Evolutionary conservation across 2,329 filamentous ascomycete species (phyloP).

Genomic region (Fusarium denticulatum): DNA sequence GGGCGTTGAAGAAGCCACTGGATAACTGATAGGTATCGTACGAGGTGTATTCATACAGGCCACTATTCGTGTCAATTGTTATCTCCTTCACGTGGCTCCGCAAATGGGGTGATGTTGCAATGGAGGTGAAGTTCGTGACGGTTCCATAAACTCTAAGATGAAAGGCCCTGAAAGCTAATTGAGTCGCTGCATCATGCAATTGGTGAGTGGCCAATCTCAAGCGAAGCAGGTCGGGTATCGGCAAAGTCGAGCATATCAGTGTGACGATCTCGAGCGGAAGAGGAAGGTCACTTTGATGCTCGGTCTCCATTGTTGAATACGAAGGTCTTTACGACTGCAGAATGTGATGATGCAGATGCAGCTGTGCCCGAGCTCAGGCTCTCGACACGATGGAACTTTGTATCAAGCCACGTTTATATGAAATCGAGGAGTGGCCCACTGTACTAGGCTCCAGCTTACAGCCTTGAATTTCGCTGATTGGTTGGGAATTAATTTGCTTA

Average conservation of each 20-base stretch:
- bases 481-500: rapidly evolving
- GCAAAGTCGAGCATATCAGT: background rate
- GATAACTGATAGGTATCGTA: background rate
- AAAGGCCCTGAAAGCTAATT: background rate
- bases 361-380: background rate
- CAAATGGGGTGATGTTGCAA: background rate
- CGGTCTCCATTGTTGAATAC: background rate
- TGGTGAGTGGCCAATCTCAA: background rate
- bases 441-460: background rate
- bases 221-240: background rate
- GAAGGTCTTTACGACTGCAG: background rate
- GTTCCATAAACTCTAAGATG: background rate
- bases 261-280: background rate
- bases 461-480: background rate
- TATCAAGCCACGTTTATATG: background rate
- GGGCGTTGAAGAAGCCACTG: background rate
- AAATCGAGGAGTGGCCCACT: background rate
- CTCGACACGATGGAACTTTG: background rate
- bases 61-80: background rate
- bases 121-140: background rate
- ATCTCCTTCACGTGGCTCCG: rapidly evolving
- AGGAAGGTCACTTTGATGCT: background rate
- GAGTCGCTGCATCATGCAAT: background rate
- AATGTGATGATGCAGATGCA: background rate
- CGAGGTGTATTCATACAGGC: background rate